Evolutionary conservation across 768 basidiomycete genomes (phyloP).

Genomic region (Boletus subcaerulescens): DNA sequence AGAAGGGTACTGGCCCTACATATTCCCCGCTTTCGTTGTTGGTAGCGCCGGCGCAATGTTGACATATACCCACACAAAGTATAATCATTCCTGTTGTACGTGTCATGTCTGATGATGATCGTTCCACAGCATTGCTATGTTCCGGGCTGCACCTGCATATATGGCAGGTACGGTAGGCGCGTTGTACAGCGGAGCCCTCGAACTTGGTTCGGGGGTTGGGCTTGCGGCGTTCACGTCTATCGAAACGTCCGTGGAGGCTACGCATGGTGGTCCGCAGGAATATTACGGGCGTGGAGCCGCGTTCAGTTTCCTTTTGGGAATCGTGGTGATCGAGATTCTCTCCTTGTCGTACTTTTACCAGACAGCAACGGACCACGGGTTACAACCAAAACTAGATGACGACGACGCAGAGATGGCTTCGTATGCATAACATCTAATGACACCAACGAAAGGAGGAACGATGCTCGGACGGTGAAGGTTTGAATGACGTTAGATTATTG

Average conservation of each 20-base stretch:
- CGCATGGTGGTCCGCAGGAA: slow-evolving; percentile 28
- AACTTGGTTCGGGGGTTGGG: slow-evolving; percentile 51
- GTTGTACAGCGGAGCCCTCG: slow-evolving; percentile 51
- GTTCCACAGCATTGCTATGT: slow-evolving; percentile 45
- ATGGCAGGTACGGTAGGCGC: slow-evolving; percentile 56
- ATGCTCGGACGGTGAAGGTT: no score
- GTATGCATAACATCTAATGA: no score
- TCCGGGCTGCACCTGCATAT: slow-evolving; percentile 44
- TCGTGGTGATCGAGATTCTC: slow-evolving; percentile 33
- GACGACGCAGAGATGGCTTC: no score
- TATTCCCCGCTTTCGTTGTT: not conserved
- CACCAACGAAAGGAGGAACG: no score
- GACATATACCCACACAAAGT: not conserved
- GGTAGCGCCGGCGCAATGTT: not conserved
- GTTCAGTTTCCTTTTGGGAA: slow-evolving; percentile 42
- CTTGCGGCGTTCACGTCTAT: slow-evolving; percentile 48
- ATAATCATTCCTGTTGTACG: not conserved
- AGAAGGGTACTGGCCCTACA: not conserved
- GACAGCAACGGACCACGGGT: slow-evolving; percentile 13
- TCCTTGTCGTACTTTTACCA: slow-evolving; percentile 36
- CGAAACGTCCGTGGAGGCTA: slow-evolving; percentile 40
- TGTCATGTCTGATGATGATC: not conserved
- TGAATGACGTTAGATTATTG: no score
- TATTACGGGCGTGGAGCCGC: slow-evolving; percentile 44
- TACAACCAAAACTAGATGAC: not conserved